These are phyloP conservation scores for Avena insularis DNA, from an alignment of 176 grass and related monocot species.

Conservation along the genomic window DNA sequence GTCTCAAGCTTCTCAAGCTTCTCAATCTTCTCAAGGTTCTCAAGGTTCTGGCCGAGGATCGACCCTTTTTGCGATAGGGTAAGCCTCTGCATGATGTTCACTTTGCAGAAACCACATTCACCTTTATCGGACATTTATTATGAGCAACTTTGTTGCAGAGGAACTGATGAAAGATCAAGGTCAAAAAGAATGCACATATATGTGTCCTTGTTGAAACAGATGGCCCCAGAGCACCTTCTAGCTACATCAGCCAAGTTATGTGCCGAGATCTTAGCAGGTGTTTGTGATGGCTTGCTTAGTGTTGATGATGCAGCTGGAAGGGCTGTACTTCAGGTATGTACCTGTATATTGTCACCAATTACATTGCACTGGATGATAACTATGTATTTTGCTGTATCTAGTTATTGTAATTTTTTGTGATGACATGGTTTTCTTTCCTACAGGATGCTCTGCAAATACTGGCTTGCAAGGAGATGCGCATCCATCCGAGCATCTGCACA, in stretches of 20 bases:
- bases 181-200: conserved; percentile 93
- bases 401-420: neutral
- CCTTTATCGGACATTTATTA: neutral
- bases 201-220: conserved; percentile 93
- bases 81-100: conserved; percentile 27
- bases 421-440: neutral
- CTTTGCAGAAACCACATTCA: neutral
- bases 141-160: conserved; percentile 50
- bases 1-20: conserved; percentile 37
- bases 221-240: conserved; percentile 98
- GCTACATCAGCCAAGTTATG: conserved; percentile 96
- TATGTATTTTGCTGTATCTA: neutral
- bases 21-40: conserved; percentile 29
- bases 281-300: conserved; percentile 88
- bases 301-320: conserved; percentile 78
- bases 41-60: conserved; percentile 50
- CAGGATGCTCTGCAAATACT: conserved; percentile 94
- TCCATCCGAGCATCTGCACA: conserved; percentile 71
- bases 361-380: neutral
- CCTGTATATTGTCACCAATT: neutral
- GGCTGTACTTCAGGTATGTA: conserved; percentile 81
- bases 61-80: conserved; percentile 75
- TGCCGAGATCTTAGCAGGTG: conserved; percentile 93
- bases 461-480: conserved; percentile 96
- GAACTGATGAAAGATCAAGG: conserved; percentile 75